These are phyloP conservation scores for Tubosaeta sp. DNA, from an alignment of 768 basidiomycete genomes.

Conservation along the genomic window DNA sequence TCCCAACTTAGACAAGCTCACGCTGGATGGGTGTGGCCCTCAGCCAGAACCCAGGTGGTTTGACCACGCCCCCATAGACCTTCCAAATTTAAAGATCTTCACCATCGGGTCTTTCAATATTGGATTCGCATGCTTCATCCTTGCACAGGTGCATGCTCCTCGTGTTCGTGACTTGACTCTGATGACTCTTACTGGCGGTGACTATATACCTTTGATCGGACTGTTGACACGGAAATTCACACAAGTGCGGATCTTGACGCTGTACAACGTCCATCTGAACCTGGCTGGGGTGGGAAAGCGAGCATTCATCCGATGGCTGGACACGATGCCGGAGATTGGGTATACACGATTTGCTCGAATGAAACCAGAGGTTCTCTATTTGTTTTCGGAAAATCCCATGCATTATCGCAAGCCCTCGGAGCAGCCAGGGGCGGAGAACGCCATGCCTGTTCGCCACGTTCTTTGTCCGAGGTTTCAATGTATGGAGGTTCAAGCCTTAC, in stretches of 20 bases:
- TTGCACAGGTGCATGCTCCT: conserved; percentile 52
- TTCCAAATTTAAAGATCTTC: conserved; percentile 49
- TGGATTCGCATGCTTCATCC: conserved; percentile 43
- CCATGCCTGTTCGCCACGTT: conserved; percentile 12
- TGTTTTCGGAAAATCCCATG: conserved; percentile 44
- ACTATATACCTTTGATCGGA: conserved; percentile 48
- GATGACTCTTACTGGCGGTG: conserved; percentile 46
- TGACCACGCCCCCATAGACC: conserved; percentile 37
- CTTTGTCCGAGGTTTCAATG: conserved; percentile 44
- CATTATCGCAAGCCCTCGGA: conserved; percentile 15
- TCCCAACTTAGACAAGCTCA: conserved; percentile 49
- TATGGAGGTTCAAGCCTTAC: conserved; percentile 44
- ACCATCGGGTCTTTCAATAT: conserved; percentile 54
- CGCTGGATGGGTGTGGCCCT: conserved; percentile 63
- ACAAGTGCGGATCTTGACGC: conserved; percentile 50
- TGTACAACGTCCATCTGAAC: conserved; percentile 43
- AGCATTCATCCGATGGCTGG: conserved; percentile 46
- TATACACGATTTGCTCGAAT: conserved; percentile 49
- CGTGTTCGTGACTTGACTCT: conserved; percentile 55
- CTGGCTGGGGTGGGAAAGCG: conserved; percentile 20
- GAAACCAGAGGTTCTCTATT: conserved; percentile 38
- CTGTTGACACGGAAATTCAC: conserved; percentile 46
- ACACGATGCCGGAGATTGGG: conserved; percentile 52
- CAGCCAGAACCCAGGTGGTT: conserved; percentile 25
- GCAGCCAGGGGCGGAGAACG: not conserved